These are phyloP conservation scores for Stachybotrys chlorohalonatus DNA, from an alignment of 2,329 filamentous ascomycete genomes.

Conservation along the genomic window DNA sequence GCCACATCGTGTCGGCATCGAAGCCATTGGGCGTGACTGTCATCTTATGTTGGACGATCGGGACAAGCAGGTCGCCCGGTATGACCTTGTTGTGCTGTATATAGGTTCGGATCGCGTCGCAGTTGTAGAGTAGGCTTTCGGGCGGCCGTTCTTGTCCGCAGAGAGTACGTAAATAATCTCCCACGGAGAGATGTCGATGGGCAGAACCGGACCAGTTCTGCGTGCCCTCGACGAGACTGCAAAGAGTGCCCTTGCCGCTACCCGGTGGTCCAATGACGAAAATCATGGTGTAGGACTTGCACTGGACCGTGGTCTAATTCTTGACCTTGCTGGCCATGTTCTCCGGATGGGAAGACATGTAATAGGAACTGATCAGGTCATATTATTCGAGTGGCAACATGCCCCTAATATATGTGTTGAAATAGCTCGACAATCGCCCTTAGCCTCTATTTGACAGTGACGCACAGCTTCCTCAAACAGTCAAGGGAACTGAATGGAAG, in stretches of 20 bases:
- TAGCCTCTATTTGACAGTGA: not conserved
- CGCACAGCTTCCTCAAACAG: too few relatives aligned
- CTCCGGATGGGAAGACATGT: not conserved
- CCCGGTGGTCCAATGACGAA: constrained; percentile 1
- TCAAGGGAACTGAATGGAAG: not conserved
- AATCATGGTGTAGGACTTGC: not conserved
- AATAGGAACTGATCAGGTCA: too few relatives aligned
- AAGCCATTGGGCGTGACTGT: not conserved
- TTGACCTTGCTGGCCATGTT: not conserved
- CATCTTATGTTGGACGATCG: not conserved
- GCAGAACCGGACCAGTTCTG: not conserved
- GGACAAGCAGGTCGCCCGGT: not conserved
- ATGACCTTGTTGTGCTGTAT: not conserved
- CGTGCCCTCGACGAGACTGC: not conserved
- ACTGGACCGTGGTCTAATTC: not conserved
- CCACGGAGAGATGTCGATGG: constrained; percentile 1
- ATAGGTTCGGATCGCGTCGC: not conserved
- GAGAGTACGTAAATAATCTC: not conserved
- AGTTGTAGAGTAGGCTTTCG: not conserved
- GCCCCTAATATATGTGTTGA: not conserved
- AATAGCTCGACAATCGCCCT: not conserved
- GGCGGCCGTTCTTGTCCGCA: not conserved
- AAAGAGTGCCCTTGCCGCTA: constrained; percentile 1
- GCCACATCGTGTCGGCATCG: not conserved
- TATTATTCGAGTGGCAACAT: too few relatives aligned